Evolutionary conservation across 305 asterid genomes (phyloP).

Genomic region (Stenogyne calaminthoides): DNA sequence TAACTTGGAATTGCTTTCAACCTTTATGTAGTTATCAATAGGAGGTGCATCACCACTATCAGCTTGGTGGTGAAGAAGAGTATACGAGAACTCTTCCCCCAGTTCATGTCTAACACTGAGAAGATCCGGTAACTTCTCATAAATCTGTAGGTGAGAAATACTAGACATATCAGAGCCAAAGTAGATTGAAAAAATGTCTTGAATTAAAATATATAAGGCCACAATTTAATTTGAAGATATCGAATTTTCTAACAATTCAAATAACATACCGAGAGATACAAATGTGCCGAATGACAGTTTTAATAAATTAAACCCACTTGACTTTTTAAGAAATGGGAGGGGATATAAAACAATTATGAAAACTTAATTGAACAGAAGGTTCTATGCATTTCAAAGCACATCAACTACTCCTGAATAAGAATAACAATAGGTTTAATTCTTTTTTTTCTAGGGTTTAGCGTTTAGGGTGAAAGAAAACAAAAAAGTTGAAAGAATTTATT

Average conservation of each 20-base stretch:
- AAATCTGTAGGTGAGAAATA: conserved; percentile 52
- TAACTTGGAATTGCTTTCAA: conserved; percentile 78
- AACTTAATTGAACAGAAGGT: background rate
- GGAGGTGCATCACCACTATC: conserved; percentile 42
- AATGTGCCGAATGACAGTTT: conserved; percentile 11
- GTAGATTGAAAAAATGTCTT: conserved; percentile 10
- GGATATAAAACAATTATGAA: background rate
- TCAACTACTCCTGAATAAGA: background rate
- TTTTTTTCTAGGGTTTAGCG: too few relatives aligned
- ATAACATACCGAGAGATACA: background rate
- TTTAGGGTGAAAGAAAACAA: too few relatives aligned
- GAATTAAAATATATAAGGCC: background rate
- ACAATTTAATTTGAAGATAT: background rate
- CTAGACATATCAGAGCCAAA: conserved; percentile 34
- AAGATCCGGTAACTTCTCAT: conserved; percentile 60
- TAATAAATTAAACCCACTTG: conserved; percentile 4
- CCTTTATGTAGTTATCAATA: conserved; percentile 38
- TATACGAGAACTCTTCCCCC: conserved; percentile 77
- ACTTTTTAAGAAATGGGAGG: background rate
- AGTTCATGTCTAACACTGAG: conserved; percentile 73
- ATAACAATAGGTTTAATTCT: too few relatives aligned
- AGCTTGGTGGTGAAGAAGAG: conserved; percentile 62
- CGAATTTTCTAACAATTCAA: conserved; percentile 4
- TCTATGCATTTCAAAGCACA: conserved; percentile 20
- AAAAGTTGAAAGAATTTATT: too few relatives aligned